A percentile compares a stretch with the other conserved stretches of the same genome.
Evolutionary conservation across 495 filamentous ascomycete species (phyloP).

Genomic region (Aspergillus leporis): DNA sequence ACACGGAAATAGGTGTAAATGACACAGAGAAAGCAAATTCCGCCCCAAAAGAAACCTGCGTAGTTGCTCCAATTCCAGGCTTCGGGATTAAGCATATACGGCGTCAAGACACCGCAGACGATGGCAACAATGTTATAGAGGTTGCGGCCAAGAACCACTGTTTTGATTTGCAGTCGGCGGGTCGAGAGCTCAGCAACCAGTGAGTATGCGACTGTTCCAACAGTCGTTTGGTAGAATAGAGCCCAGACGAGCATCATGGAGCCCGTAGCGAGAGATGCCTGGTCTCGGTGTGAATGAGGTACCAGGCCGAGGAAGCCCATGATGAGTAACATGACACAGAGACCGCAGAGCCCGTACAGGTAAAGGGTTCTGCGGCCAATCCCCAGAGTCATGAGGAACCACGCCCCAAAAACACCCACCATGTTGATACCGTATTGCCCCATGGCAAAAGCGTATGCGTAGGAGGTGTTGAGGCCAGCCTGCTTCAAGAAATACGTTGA

Average conservation of each 20-base stretch:
- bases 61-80: slow-evolving; percentile 77
- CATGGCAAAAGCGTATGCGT: slow-evolving; percentile 69
- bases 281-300: slow-evolving; percentile 49
- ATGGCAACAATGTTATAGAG: slow-evolving; percentile 74
- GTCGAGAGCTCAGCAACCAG: slow-evolving; percentile 75
- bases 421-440: slow-evolving; percentile 78
- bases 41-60: slow-evolving; percentile 83
- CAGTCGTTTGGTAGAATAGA: slow-evolving; percentile 71
- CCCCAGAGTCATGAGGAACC: slow-evolving; percentile 68
- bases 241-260: slow-evolving; percentile 73
- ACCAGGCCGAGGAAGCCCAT: slow-evolving; percentile 75
- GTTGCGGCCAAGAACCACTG: slow-evolving; percentile 68
- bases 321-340: slow-evolving; percentile 66
- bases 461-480: slow-evolving; percentile 60
- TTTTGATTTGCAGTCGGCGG: slow-evolving; percentile 74
- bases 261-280: slow-evolving; percentile 65
- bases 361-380: slow-evolving; percentile 73
- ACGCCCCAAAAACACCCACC: slow-evolving; percentile 69
- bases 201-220: slow-evolving; percentile 78
- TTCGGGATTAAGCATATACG: slow-evolving; percentile 73
- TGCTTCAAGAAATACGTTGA: slow-evolving; percentile 77
- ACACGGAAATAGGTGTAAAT: slow-evolving; percentile 76
- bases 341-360: slow-evolving; percentile 64
- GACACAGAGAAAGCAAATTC: slow-evolving; percentile 70
- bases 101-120: slow-evolving; percentile 67